A percentile compares a stretch with the other conserved stretches of the same genome.
Evolutionary conservation across 768 basidiomycete species (phyloP).

Genomic region (Dentipellis fragilis): DNA sequence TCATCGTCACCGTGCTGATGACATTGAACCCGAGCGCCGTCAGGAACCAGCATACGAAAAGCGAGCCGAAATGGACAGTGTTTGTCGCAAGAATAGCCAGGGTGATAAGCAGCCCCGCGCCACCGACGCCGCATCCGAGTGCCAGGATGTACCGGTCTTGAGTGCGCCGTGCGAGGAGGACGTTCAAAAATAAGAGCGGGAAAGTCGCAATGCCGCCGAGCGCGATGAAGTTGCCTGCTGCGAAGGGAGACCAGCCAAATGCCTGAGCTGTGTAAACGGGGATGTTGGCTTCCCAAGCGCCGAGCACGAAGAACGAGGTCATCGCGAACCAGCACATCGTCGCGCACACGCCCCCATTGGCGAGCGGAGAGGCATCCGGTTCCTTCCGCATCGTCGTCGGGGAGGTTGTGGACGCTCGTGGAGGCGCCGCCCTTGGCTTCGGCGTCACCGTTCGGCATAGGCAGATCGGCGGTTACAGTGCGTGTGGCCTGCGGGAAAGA

Average conservation of each 20-base stretch:
- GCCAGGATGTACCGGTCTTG: constrained; percentile 55
- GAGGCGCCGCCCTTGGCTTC: neutral
- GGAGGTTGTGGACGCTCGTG: neutral
- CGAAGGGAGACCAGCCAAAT: constrained; percentile 50
- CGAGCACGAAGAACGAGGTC: constrained; percentile 62
- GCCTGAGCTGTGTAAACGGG: constrained; percentile 44
- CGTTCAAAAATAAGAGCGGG: constrained; percentile 57
- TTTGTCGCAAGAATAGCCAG: constrained; percentile 32
- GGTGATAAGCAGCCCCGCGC: constrained; percentile 42
- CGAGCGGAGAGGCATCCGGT: constrained; percentile 10
- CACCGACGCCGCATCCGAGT: constrained; percentile 38
- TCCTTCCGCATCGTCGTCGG: neutral
- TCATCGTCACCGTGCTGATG: constrained; percentile 59
- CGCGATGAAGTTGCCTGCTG: constrained; percentile 62
- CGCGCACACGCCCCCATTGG: constrained; percentile 43
- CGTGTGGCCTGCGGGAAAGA: neutral
- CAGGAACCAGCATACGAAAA: constrained; percentile 42
- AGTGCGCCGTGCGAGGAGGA: constrained; percentile 43
- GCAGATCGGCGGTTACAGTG: neutral
- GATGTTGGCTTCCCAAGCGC: constrained; percentile 60
- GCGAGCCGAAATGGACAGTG: constrained; percentile 34
- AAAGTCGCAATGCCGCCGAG: constrained; percentile 52
- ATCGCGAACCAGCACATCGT: constrained; percentile 68
- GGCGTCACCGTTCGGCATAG: no score
- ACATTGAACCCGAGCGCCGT: constrained; percentile 67